phyloP scores from a whole-genome alignment of 306 rosid genomes.

The Macrotyloma uniflorum region DNA sequence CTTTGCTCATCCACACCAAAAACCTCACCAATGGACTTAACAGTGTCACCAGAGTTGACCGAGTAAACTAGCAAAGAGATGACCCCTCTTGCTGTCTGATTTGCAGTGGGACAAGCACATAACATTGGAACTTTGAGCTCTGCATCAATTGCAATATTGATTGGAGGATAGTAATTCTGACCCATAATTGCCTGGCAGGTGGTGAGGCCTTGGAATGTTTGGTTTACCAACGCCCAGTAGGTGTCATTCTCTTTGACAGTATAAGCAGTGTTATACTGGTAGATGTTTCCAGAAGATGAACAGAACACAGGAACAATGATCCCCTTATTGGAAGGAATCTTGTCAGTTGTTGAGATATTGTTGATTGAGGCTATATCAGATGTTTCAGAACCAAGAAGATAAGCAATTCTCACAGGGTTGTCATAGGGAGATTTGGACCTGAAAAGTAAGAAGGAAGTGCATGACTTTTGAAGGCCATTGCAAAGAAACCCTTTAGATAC shows the following conservation, averaged over 20 bases:
- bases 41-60: slow-evolving; percentile 35
- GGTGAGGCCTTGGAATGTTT: slow-evolving; percentile 54
- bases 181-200: slow-evolving; percentile 58
- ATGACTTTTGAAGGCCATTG: slow-evolving; percentile 42
- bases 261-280: slow-evolving; percentile 51
- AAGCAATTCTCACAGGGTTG: slow-evolving; percentile 43
- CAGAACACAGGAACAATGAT: slow-evolving; percentile 54
- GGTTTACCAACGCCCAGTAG: slow-evolving; percentile 31
- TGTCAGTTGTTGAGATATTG: slow-evolving; percentile 35
- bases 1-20: slow-evolving; percentile 46
- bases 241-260: slow-evolving; percentile 16
- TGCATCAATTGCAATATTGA: slow-evolving; percentile 34
- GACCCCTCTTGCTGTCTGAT: slow-evolving; percentile 46
- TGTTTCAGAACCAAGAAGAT: slow-evolving; percentile 57
- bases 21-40: slow-evolving; percentile 45
- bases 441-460: slow-evolving; percentile 52
- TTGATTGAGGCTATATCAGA: slow-evolving; percentile 54
- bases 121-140: slow-evolving; percentile 47
- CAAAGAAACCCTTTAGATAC: slow-evolving; percentile 57
- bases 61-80: slow-evolving; percentile 43
- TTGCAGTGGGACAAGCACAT: slow-evolving; percentile 54
- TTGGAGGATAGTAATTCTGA: slow-evolving; percentile 51
- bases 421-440: slow-evolving; percentile 43
- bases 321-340: slow-evolving; percentile 39
- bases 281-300: slow-evolving; percentile 55